Evolutionary conservation across 2,329 filamentous ascomycete species (phyloP).

Genomic region (Clarireedia hainanense): DNA sequence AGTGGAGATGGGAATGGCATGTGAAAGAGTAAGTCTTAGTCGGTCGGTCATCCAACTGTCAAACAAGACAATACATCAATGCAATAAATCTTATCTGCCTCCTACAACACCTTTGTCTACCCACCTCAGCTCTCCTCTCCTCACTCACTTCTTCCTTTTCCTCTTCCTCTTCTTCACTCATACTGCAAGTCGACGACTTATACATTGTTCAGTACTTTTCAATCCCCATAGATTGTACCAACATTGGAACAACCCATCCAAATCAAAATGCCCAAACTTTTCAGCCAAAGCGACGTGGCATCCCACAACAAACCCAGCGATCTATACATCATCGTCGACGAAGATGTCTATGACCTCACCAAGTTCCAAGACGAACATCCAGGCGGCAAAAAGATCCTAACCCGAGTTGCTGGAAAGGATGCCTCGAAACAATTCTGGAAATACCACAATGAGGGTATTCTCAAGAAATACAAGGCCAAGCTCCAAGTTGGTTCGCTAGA

Average conservation of each 20-base stretch:
- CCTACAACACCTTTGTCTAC: neutral
- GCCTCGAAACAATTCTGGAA: conserved; percentile 30
- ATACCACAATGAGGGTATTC: conserved; percentile 29
- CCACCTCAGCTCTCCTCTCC: no score
- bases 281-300: conserved; percentile 77
- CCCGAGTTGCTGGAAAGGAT: conserved; percentile 30
- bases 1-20: neutral
- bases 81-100: neutral
- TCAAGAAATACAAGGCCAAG: conserved; percentile 70
- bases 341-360: conserved; percentile 92
- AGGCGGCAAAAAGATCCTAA: conserved; percentile 30
- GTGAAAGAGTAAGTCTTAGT: conserved; percentile 4
- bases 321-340: conserved; percentile 85
- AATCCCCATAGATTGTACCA: neutral
- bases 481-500: conserved; percentile 82
- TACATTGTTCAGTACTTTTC: no score
- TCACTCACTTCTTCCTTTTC: neutral
- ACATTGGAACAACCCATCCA: neutral
- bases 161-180: no score
- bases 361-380: conserved; percentile 81
- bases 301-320: conserved; percentile 83
- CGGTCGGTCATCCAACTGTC: neutral
- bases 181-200: no score
- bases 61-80: neutral
- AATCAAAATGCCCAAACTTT: conserved; percentile 74